Base-by-base conservation (phyloP, 192 early-diverging fungal genomes). In the Phlyctochytrium bullatum region DNA sequence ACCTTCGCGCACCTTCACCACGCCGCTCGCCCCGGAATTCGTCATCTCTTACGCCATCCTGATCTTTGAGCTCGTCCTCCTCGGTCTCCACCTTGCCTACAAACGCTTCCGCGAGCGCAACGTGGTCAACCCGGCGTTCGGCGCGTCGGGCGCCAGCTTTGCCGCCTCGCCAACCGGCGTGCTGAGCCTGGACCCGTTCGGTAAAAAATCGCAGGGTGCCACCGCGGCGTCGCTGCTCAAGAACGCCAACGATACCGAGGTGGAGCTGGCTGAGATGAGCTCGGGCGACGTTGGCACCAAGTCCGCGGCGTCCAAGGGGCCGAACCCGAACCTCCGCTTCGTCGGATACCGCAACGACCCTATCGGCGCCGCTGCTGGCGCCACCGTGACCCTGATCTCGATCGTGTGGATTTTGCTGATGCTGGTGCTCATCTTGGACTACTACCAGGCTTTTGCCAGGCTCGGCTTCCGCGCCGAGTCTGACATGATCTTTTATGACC, bases 381-480 rank as follows among this genome's bases (percentile, higher is more conserved):
- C 69, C 35, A 80, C 71, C 2, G 64, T 80, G 17, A 64, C 86
- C 29, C 34, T 81, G 24, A 80, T 81, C 14, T 88, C 87, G 6
- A 66, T 88, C 28, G 76, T 82, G 23, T 92, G 85, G 78, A 66
- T 92, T n/a, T 78, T 85, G 10, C 78, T 89, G 54, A 70, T 93
- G 34, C 80, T 75, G n/a, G 71, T 87, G 40, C 69, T 92, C 24
- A 83, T 91, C n/a, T 67, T 80, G 17, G 91, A 93, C 76, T 89
- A 92, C 79, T 93, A 91, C 67, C 75, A 69, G 52, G 80, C 82
- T 34, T 75, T 86, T 70, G 65, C 79, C 34, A 79, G 83, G 1
- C 66, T 76, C 25, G 72, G 68, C 2, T 84, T 77, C 56, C 76
- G 78, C 24, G 73, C 69, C 10, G 73, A 70, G 50, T 64, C 72